Evolutionary conservation across 805 yeast genomes (phyloP).

Genomic region (Spathaspora boniae): DNA sequence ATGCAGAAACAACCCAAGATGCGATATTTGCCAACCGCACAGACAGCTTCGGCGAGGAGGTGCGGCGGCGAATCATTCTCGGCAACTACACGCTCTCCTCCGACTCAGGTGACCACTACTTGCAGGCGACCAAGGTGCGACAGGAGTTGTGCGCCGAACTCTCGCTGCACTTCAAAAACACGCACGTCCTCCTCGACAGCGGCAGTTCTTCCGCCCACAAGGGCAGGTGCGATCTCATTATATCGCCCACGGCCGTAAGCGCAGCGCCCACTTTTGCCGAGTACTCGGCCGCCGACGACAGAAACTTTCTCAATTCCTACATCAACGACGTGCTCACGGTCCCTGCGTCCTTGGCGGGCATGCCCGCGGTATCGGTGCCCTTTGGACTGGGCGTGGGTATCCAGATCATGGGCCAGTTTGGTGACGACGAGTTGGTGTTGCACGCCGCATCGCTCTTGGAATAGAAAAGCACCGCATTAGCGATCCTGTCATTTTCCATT

Average conservation of each 20-base stretch:
- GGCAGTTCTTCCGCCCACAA: background rate
- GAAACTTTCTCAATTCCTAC: constrained; percentile 57
- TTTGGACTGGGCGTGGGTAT: constrained; percentile 57
- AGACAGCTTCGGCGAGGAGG: constrained; percentile 75
- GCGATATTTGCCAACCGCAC: constrained; percentile 49
- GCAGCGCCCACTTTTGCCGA: constrained; percentile 52
- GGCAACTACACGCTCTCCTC: constrained; percentile 87
- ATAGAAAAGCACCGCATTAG: no score
- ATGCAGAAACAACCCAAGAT: constrained; percentile 10
- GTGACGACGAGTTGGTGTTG: constrained; percentile 68
- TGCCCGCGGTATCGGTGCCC: constrained; percentile 84
- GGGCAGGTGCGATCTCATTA: constrained; percentile 54
- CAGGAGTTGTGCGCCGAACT: constrained; percentile 60
- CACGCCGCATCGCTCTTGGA: constrained; percentile 26
- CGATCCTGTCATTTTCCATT: no score
- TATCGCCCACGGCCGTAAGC: constrained; percentile 69
- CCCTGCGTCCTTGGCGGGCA: constrained; percentile 88
- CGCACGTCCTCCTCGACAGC: constrained; percentile 32
- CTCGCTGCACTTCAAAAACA: constrained; percentile 54
- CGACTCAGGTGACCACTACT: constrained; percentile 68
- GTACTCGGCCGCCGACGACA: constrained; percentile 29
- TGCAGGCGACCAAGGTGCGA: constrained; percentile 71
- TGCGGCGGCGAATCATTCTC: constrained; percentile 72
- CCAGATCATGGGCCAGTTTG: constrained; percentile 83
- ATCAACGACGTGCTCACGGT: constrained; percentile 82